Conservation (phyloP, 805 yeast species). For the Myxozyma kluyveri region DNA sequence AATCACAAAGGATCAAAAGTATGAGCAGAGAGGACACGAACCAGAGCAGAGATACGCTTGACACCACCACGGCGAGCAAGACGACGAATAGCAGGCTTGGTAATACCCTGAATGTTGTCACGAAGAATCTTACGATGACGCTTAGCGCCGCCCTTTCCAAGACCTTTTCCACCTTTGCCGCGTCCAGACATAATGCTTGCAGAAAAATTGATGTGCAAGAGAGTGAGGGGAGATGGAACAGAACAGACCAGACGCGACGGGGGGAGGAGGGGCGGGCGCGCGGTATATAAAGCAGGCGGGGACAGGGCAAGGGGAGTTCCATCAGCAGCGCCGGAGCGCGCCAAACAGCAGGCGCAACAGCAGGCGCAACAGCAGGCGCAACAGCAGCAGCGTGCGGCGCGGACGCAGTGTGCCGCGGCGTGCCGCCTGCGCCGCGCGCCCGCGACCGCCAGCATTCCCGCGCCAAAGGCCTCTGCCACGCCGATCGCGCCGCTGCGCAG, state of each 20-base stretch:
- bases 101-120: slow-evolving; percentile 99
- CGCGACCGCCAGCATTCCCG: slow-evolving; percentile 7
- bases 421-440: no score
- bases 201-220: neutral
- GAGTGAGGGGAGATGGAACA: slow-evolving; percentile 1
- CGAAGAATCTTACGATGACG: slow-evolving; percentile 99
- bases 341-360: neutral
- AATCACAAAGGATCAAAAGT: no score
- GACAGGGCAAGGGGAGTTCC: slow-evolving; percentile 20
- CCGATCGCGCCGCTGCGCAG: slow-evolving; percentile 1
- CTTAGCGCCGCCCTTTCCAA: slow-evolving; percentile 99
- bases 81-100: slow-evolving; percentile 99
- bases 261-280: slow-evolving; percentile 3
- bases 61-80: slow-evolving; percentile 99
- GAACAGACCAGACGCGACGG: neutral
- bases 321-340: slow-evolving; percentile 9
- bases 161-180: slow-evolving; percentile 99
- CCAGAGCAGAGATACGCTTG: slow-evolving; percentile 96
- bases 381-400: no score
- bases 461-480: slow-evolving; percentile 1
- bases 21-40: slow-evolving; percentile 3
- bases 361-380: slow-evolving; percentile 1
- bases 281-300: slow-evolving; percentile 12
- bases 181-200: slow-evolving; percentile 78
- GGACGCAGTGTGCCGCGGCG: no score